phyloP scores from a whole-genome alignment of 2,329 filamentous ascomycete genomes.

The Botrytis medusae region DNA sequence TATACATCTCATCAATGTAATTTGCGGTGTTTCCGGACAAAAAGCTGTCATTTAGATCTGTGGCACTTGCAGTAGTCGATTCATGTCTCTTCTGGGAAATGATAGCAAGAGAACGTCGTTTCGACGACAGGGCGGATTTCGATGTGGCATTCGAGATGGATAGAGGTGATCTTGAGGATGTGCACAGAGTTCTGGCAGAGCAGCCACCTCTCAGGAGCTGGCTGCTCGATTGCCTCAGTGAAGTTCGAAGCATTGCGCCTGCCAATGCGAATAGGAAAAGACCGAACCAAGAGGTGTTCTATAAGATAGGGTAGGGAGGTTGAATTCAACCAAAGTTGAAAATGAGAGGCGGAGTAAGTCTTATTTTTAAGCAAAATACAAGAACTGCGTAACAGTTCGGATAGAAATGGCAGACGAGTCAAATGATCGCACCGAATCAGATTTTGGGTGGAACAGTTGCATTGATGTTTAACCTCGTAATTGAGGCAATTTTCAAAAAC shows the following conservation, averaged over 20 bases:
- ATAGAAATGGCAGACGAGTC: conserved; percentile 20
- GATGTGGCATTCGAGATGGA: conserved; percentile 41
- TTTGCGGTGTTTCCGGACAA: conserved; percentile 95
- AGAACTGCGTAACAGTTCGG: conserved; percentile 19
- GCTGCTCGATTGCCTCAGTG: conserved; percentile 63
- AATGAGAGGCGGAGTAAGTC: conserved; percentile 54
- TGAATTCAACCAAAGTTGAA: conserved; percentile 7
- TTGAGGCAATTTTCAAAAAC: neutral
- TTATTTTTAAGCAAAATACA: conserved; percentile 27
- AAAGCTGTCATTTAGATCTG: conserved; percentile 92
- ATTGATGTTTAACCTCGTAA: neutral
- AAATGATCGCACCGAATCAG: conserved; percentile 21
- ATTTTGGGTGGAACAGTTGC: conserved; percentile 17
- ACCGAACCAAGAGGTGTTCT: neutral
- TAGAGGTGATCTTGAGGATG: conserved; percentile 45
- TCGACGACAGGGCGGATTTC: conserved; percentile 46
- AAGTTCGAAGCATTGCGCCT: conserved; percentile 70
- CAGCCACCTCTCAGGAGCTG: conserved; percentile 60
- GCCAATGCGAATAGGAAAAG: conserved; percentile 40
- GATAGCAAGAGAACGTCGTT: conserved; percentile 48
- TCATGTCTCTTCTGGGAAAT: conserved; percentile 53
- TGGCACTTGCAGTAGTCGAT: conserved; percentile 54
- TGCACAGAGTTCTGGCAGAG: conserved; percentile 39
- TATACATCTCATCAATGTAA: conserved; percentile 99
- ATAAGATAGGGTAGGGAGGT: neutral